Percentiles rank a stretch among this genome's conserved stretches.
These are phyloP conservation scores for Triadica sebifera DNA, from an alignment of 345 rosid genomes.

Conservation along the genomic window DNA sequence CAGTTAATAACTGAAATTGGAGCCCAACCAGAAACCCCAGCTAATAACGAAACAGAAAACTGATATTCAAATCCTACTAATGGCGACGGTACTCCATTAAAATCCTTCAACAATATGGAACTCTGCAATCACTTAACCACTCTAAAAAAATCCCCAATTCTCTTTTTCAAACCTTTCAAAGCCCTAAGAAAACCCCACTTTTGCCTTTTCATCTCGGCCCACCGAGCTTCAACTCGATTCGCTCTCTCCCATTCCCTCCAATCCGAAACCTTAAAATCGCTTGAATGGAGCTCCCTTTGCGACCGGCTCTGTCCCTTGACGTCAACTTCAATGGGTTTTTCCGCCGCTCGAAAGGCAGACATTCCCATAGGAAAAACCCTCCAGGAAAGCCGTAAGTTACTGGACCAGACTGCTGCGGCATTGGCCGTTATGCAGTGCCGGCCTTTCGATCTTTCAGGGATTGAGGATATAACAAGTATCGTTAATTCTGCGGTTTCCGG, in stretches of 20 bases:
- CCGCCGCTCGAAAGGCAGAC: slow-evolving; percentile 40
- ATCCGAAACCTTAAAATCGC: slow-evolving; percentile 56
- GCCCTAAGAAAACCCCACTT: slow-evolving; percentile 10
- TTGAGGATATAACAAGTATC: slow-evolving; percentile 59
- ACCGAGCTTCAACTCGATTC: slow-evolving; percentile 17
- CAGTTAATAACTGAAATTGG: too few relatives aligned
- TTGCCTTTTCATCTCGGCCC: slow-evolving; percentile 24
- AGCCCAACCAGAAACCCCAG: too few relatives aligned
- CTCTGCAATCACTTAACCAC: slow-evolving; percentile 29
- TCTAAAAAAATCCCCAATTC: slow-evolving; percentile 23
- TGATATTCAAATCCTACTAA: not conserved
- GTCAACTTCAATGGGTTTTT: slow-evolving; percentile 72
- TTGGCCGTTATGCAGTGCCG: slow-evolving; percentile 42
- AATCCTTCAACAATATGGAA: slow-evolving; percentile 26
- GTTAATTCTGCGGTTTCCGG: slow-evolving; percentile 53
- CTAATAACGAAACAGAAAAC: too few relatives aligned
- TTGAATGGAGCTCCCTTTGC: slow-evolving; percentile 87
- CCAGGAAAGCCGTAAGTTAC: slow-evolving; percentile 61
- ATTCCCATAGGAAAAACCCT: slow-evolving; percentile 55
- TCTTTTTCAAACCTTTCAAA: slow-evolving; percentile 15
- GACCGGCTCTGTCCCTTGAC: slow-evolving; percentile 66
- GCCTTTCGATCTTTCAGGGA: slow-evolving; percentile 50
- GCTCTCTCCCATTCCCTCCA: slow-evolving; percentile 40
- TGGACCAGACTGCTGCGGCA: slow-evolving; percentile 72
- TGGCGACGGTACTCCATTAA: not conserved